Percentiles rank a stretch among this genome's conserved stretches.
Evolutionary conservation across 2,329 filamentous ascomycete genomes (phyloP).

Genomic region (Cercospora berteroae): DNA sequence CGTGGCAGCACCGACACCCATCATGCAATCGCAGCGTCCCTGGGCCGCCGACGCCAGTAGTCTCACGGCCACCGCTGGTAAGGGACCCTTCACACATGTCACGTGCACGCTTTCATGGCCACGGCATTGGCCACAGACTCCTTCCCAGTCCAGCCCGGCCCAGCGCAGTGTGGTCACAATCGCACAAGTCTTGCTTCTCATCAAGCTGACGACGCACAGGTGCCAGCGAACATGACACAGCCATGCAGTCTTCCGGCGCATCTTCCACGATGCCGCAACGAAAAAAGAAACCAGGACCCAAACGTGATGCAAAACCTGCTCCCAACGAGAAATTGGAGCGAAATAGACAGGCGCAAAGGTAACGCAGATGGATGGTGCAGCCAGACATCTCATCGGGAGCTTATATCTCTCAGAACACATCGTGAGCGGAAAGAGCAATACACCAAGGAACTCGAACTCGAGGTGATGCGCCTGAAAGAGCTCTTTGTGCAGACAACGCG

Average conservation of each 20-base stretch:
- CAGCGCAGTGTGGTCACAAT: neutral
- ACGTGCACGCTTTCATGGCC: neutral
- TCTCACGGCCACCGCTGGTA: slow-evolving; percentile 18
- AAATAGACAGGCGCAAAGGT: slow-evolving; percentile 30
- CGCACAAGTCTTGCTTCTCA: neutral
- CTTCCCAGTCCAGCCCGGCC: neutral
- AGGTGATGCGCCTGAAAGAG: slow-evolving; percentile 26
- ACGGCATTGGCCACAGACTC: neutral
- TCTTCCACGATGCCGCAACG: slow-evolving; percentile 12
- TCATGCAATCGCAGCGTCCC: slow-evolving; percentile 21
- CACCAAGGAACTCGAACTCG: slow-evolving; percentile 28
- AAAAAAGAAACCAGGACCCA: slow-evolving; percentile 28
- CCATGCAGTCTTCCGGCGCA: slow-evolving; percentile 4
- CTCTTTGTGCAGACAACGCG: slow-evolving; percentile 21
- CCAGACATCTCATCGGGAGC: neutral
- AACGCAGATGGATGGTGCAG: neutral
- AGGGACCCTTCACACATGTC: slow-evolving; percentile 4
- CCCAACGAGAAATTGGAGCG: slow-evolving; percentile 27
- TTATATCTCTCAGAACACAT: slow-evolving; percentile 20
- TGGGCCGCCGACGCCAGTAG: slow-evolving; percentile 15
- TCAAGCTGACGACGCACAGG: slow-evolving; percentile 17
- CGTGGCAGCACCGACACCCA: neutral
- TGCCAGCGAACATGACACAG: slow-evolving; percentile 9
- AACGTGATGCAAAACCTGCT: slow-evolving; percentile 27
- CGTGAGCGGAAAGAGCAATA: slow-evolving; percentile 30